These are phyloP conservation scores for Setaria viridis DNA, from an alignment of 202 grass and related monocot genomes.

Conservation along the genomic window DNA sequence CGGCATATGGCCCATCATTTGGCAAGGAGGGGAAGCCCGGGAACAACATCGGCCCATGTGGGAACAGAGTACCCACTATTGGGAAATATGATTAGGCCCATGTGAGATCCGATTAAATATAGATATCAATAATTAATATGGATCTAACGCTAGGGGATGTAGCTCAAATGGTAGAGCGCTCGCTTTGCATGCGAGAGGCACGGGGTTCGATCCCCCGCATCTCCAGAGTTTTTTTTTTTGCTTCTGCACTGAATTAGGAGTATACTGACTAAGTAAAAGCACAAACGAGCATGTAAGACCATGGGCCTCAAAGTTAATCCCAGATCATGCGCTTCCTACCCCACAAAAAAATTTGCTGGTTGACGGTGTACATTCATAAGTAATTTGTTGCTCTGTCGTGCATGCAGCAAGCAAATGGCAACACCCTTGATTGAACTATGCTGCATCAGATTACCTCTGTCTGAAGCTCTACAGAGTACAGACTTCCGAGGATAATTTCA, in stretches of 20 bases:
- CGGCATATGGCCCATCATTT: background rate
- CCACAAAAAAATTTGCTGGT: too few relatives aligned
- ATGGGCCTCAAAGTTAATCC: background rate
- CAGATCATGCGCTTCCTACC: background rate
- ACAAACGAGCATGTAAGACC: too few relatives aligned
- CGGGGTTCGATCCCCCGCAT: conserved; percentile 95
- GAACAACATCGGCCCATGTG: background rate
- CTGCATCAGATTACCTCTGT: background rate
- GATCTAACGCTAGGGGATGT: conserved; percentile 45
- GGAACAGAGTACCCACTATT: too few relatives aligned
- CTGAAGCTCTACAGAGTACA: background rate
- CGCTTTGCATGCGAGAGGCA: conserved; percentile 99
- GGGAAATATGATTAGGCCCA: background rate
- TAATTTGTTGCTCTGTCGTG: too few relatives aligned
- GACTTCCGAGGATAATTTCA: too few relatives aligned
- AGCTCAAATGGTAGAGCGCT: conserved; percentile 99
- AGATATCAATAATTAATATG: too few relatives aligned
- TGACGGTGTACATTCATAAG: too few relatives aligned
- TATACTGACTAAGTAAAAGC: too few relatives aligned
- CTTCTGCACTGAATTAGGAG: too few relatives aligned
- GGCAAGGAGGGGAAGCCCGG: background rate
- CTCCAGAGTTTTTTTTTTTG: conserved; percentile 40
- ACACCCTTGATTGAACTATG: background rate
- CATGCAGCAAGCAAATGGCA: too few relatives aligned
- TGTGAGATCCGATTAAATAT: too few relatives aligned